Conservation (phyloP, 352 stramenopile species). For the Pythium aphanidermatum region DNA sequence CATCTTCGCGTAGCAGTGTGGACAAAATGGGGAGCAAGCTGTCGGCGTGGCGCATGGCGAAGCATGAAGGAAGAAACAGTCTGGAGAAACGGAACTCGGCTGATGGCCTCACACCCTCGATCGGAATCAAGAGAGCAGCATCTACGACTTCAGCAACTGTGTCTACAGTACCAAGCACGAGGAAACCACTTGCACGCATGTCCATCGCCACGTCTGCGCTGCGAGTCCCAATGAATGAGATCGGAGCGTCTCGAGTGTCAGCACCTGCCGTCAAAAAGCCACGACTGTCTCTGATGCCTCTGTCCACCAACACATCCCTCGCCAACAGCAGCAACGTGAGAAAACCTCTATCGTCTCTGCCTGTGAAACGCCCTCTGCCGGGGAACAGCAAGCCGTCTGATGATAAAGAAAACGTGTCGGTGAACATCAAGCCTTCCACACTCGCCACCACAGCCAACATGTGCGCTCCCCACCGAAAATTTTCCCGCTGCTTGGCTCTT, state of each 20-base stretch:
- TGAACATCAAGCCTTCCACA: not conserved
- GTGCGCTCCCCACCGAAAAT: no score
- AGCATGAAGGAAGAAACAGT: constrained; percentile 3
- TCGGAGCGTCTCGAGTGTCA: not conserved
- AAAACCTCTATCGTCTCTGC: constrained; percentile 9
- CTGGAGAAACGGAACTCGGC: constrained; percentile 3
- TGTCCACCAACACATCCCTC: not conserved
- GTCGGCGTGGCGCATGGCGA: constrained; percentile 7
- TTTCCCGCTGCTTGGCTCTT: no score
- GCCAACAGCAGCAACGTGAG: not conserved
- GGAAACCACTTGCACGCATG: constrained; percentile 4
- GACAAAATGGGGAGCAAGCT: constrained; percentile 16
- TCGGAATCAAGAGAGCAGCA: constrained; percentile 14
- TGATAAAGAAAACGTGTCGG: constrained; percentile 17
- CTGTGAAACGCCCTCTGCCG: not conserved
- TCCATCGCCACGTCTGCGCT: constrained; percentile 6
- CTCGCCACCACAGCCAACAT: not conserved
- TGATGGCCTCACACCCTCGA: not conserved
- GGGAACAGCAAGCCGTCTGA: not conserved
- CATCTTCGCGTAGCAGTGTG: not conserved
- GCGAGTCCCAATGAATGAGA: not conserved
- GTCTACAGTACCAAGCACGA: not conserved
- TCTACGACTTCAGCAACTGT: not conserved
- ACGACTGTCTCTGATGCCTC: constrained; percentile 10
- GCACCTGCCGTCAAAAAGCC: constrained; percentile 10